These are phyloP conservation scores for Exophiala sideris DNA, from an alignment of 2,329 filamentous ascomycete genomes.

Conservation along the genomic window DNA sequence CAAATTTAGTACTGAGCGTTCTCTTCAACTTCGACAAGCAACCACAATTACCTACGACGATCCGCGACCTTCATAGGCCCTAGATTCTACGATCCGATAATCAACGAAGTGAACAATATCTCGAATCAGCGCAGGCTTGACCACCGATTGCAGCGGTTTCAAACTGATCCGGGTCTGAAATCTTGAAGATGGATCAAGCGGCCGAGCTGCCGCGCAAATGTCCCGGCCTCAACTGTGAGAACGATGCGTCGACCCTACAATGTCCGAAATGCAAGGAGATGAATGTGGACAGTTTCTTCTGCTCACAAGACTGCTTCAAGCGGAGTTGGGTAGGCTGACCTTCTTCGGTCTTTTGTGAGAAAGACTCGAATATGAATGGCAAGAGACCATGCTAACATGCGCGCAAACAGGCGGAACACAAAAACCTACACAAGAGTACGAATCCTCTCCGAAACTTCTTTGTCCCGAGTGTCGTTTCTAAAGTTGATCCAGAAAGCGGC, in stretches of 20 bases:
- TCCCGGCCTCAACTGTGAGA: slow-evolving; percentile 76
- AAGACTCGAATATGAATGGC: slow-evolving; percentile 11
- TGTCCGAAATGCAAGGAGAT: slow-evolving; percentile 94
- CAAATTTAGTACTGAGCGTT: too few species aligned
- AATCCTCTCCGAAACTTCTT: slow-evolving; percentile 70
- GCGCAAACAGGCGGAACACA: slow-evolving; percentile 68
- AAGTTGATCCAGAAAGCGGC: slow-evolving; percentile 86
- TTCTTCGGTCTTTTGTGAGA: slow-evolving; percentile 26
- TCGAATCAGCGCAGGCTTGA: too few species aligned
- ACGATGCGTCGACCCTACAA: slow-evolving; percentile 80
- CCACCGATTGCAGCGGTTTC: too few species aligned
- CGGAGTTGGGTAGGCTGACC: slow-evolving; percentile 79
- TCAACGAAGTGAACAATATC: too few species aligned
- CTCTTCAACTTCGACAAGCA: too few species aligned
- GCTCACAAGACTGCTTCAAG: slow-evolving; percentile 98
- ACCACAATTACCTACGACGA: too few species aligned
- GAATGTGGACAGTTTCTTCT: slow-evolving; percentile 90
- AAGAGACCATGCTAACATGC: slow-evolving; percentile 11
- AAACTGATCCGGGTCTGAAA: too few species aligned
- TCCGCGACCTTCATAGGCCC: too few species aligned
- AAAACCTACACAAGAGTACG: slow-evolving; percentile 77
- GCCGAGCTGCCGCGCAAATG: slow-evolving; percentile 52
- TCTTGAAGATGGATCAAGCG: slow-evolving; percentile 29
- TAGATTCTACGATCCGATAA: too few species aligned
- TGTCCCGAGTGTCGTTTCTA: slow-evolving; percentile 78